Percentiles rank a stretch among this genome's conserved stretches.
Evolutionary conservation across 768 basidiomycete species (phyloP).

Genomic region (Psilocybe cubensis): DNA sequence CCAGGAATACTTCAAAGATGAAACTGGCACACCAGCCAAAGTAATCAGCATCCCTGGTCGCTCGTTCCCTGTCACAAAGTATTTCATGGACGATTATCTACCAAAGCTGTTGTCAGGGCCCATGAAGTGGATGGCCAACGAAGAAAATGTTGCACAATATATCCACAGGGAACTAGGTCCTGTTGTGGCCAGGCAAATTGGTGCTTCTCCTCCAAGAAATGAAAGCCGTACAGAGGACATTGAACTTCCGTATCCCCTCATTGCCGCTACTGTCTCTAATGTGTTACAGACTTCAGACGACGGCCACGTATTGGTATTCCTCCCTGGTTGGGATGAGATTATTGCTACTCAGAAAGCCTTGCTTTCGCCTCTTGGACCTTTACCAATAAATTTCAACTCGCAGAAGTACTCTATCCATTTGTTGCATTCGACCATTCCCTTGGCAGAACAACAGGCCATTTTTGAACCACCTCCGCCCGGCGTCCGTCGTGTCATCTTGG

Average conservation of each 20-base stretch:
- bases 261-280: constrained; percentile 81
- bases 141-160: constrained; percentile 75
- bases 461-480: constrained; percentile 82
- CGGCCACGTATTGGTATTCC: constrained; percentile 89
- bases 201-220: constrained; percentile 21
- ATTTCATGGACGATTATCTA: constrained; percentile 81
- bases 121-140: constrained; percentile 66
- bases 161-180: constrained; percentile 66
- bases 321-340: constrained; percentile 96
- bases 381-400: constrained; percentile 63
- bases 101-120: constrained; percentile 47
- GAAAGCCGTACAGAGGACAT: constrained; percentile 51
- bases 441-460: constrained; percentile 86
- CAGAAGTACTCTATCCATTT: constrained; percentile 72
- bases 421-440: constrained; percentile 88
- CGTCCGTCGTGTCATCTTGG: constrained; percentile 84
- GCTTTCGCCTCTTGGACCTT: constrained; percentile 45
- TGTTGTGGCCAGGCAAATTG: constrained; percentile 24
- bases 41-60: constrained; percentile 89
- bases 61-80: constrained; percentile 83
- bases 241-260: constrained; percentile 79
- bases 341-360: constrained; percentile 67
- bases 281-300: constrained; percentile 74
- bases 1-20: constrained; percentile 82
- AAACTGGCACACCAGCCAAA: constrained; percentile 58